These are phyloP conservation scores for Leucocoprinus birnbaumii DNA, from an alignment of 768 basidiomycete genomes.

Conservation along the genomic window DNA sequence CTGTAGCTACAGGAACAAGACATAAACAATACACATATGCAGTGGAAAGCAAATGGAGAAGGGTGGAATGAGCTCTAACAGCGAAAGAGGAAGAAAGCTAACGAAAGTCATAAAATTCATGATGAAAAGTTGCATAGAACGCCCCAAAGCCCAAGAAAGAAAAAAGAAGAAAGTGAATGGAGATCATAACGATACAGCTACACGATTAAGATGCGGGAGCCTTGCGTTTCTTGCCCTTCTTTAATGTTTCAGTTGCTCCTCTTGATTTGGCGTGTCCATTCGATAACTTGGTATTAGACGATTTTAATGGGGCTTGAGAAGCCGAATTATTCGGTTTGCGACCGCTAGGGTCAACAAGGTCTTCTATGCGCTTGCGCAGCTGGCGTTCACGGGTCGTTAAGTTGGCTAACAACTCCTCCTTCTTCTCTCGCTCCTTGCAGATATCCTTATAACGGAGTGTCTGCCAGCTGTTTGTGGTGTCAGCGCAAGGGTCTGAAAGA, in stretches of 20 bases:
- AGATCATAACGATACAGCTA: conserved; percentile 25
- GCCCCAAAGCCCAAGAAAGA: conserved; percentile 14
- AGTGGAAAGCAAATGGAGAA: conserved; percentile 1
- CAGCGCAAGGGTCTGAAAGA: conserved; percentile 11
- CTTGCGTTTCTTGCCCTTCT: conserved; percentile 60
- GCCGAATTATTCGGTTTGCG: conserved; percentile 31
- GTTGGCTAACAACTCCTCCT: conserved; percentile 61
- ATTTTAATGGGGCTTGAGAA: conserved; percentile 29
- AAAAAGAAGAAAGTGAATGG: conserved; percentile 18
- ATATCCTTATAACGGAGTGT: conserved; percentile 70
- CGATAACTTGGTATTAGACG: conserved; percentile 34
- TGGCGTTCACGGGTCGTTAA: conserved; percentile 77
- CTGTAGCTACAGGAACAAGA: conserved; percentile 12
- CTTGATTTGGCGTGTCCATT: conserved; percentile 48
- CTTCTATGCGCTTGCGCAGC: conserved; percentile 74
- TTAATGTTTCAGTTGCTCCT: conserved; percentile 37
- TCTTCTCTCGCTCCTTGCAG: conserved; percentile 71
- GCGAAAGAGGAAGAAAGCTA: neutral
- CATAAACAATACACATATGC: conserved; percentile 12
- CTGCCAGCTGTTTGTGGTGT: conserved; percentile 60
- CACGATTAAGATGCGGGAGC: conserved; percentile 28
- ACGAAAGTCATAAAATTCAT: conserved; percentile 13
- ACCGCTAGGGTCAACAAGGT: conserved; percentile 53
- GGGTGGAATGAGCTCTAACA: conserved; percentile 1
- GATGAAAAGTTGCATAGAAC: conserved; percentile 9